These are phyloP conservation scores for Westerdykella aurantiaca DNA, from an alignment of 2,329 filamentous ascomycete genomes.

Conservation along the genomic window DNA sequence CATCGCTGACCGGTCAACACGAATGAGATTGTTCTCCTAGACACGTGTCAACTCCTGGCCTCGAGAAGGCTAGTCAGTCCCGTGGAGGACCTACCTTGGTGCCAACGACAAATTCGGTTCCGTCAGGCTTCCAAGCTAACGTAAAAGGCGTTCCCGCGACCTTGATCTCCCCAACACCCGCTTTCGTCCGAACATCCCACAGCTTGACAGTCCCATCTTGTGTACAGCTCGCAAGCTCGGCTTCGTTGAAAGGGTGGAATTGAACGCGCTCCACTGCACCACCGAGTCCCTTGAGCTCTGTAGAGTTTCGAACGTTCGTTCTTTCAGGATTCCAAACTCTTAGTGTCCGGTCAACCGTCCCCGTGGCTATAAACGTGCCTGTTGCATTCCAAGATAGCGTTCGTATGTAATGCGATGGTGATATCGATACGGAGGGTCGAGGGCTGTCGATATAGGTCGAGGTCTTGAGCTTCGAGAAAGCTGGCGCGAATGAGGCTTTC, in stretches of 20 bases:
- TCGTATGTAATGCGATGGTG: constrained; percentile 47
- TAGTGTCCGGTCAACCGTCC: constrained; percentile 62
- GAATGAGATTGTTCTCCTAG: constrained; percentile 57
- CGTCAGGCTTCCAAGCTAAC: constrained; percentile 68
- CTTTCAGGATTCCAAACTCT: constrained; percentile 80
- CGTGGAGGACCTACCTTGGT: constrained; percentile 53
- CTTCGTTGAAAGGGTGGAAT: constrained; percentile 72
- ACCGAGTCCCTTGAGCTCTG: constrained; percentile 54
- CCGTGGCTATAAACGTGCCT: constrained; percentile 78
- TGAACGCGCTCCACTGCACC: constrained; percentile 63
- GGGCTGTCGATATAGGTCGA: constrained; percentile 55
- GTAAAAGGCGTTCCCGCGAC: constrained; percentile 59
- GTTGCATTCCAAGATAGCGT: constrained; percentile 86
- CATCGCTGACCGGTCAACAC: constrained; percentile 56
- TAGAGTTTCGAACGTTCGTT: constrained; percentile 66
- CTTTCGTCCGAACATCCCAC: constrained; percentile 73
- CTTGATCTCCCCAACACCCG: constrained; percentile 63
- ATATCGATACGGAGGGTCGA: constrained; percentile 28
- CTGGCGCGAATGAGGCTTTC: constrained; percentile 62
- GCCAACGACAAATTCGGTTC: constrained; percentile 63
- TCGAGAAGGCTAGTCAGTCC: not conserved
- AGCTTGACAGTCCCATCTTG: constrained; percentile 69
- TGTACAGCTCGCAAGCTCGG: constrained; percentile 69
- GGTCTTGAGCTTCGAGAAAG: constrained; percentile 64
- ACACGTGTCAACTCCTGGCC: not conserved